Percentiles rank a stretch among this genome's conserved stretches.
phyloP scores from a whole-genome alignment of 2,329 filamentous ascomycete genomes.

The Pestalotiopsis sp. region DNA sequence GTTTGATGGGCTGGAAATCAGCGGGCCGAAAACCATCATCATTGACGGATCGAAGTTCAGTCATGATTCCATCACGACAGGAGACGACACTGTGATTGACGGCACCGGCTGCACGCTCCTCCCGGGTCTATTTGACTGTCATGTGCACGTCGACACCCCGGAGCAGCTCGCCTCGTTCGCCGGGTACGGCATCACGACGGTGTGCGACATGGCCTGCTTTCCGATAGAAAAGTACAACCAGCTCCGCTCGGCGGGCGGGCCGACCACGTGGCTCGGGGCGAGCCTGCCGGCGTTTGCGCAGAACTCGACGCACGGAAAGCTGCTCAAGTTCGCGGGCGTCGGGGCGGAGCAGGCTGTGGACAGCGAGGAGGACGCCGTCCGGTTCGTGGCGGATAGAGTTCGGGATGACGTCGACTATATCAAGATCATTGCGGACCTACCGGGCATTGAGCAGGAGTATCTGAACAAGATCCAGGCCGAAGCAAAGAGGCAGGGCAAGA shows the following conservation, averaged over 20 bases:
- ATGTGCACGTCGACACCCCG: conserved; percentile 23
- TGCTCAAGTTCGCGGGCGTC: conserved; percentile 18
- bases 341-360: conserved; percentile 17
- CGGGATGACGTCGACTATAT: conserved; percentile 28
- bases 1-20: conserved; percentile 22
- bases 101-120: conserved; percentile 25
- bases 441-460: conserved; percentile 24
- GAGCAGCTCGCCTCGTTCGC: conserved; percentile 22
- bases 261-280: conserved; percentile 20
- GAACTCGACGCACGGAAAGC: conserved; percentile 18
- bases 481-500: conserved; percentile 24
- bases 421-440: conserved; percentile 28
- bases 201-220: conserved; percentile 14
- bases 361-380: conserved; percentile 17
- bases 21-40: conserved; percentile 18
- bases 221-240: conserved; percentile 16
- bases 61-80: conserved; percentile 12
- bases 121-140: conserved; percentile 28
- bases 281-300: conserved; percentile 22
- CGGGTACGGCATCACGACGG: conserved; percentile 11
- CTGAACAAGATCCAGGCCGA: conserved; percentile 24
- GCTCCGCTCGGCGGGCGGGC: conserved; percentile 16
- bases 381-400: conserved; percentile 22
- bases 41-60: conserved; percentile 22
- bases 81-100: conserved; percentile 17